Evolutionary conservation across 192 early-diverging fungal genomes (phyloP).

Genomic region (Backusella macrospora): DNA sequence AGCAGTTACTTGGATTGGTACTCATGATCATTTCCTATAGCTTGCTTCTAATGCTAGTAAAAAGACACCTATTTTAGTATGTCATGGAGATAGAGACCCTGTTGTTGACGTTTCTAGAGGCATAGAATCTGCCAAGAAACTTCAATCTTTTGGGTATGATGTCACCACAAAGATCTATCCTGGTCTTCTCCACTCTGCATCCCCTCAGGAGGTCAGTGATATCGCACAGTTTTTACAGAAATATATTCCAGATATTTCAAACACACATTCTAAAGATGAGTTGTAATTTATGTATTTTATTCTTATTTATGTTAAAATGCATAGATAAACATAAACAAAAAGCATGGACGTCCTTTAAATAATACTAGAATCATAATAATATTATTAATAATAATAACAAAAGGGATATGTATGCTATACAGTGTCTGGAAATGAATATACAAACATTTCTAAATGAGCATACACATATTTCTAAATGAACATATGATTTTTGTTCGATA

Average conservation of each 20-base stretch:
- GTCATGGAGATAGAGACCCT: slow-evolving; percentile 79
- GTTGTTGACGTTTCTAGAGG: slow-evolving; percentile 79
- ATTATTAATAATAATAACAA: no score
- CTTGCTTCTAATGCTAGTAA: slow-evolving; percentile 64
- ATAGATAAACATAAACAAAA: neutral
- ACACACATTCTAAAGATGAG: neutral
- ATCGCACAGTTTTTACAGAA: slow-evolving; percentile 66
- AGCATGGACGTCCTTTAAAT: no score
- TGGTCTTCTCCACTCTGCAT: slow-evolving; percentile 79
- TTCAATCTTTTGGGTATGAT: slow-evolving; percentile 61
- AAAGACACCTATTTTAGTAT: slow-evolving; percentile 79
- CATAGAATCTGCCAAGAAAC: slow-evolving; percentile 60
- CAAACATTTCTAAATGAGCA: no score
- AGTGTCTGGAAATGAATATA: no score
- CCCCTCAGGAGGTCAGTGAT: slow-evolving; percentile 70
- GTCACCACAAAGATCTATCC: slow-evolving; percentile 79
- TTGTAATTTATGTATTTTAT: slow-evolving; percentile 3
- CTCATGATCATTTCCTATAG: neutral
- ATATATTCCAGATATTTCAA: slow-evolving; percentile 12
- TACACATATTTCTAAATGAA: no score
- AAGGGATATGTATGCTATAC: no score
- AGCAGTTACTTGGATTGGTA: neutral
- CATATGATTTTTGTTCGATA: no score
- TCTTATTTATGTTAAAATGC: neutral
- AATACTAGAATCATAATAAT: no score